Evolutionary conservation across 441 rosid genomes (phyloP), one percentile per base, ranked within the genome.

Genomic region (Theobroma grandiflorum): DNA sequence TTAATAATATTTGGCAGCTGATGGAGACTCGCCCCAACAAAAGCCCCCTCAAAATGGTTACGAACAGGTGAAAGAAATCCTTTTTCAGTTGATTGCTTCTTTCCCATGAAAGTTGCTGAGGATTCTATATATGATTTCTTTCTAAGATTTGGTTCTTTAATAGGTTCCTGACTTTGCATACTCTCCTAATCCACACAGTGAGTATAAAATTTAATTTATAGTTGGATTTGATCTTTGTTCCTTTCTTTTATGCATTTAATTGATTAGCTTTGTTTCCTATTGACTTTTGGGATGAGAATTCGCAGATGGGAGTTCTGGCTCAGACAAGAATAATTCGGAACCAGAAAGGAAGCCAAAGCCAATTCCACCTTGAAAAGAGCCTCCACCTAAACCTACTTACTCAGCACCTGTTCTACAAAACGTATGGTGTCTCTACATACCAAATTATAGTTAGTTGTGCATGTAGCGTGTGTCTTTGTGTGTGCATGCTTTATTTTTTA

Each of bases 1-100:
- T 78, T 74, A 61, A 42, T 53, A 15, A 33, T 79, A 73, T 83
- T 83, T 77, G 83, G 84, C 90, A 90, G 95, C 88, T 63, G 95
- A 94, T 86, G 97, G 90, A 85, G 95, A 93, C 84, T 96, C 97
- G 40, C 97, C 98, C 2, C 91, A 80, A 85, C 93, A 84, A 84
- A 94, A 89, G 86, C 65, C 86, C 86, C 80, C 83, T 53, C 96
- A 88, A 79, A 90, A 89, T 61, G 87, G 89, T 86, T 94, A 87
- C 83, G 94, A 88, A 85, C 95, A 94, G 96, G 98, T 94, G 83
- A 83, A 83, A 81, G 64, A 72, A 78, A 75, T 62, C 42, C 59
- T 40, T 82, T 78, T 80, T 75, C 68, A 62, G 42, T 78, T 55
- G 35, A 12, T 75, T 76, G 31, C 77, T 80, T 85, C 58, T 70